Conservation (phyloP, 345 rosid genomes). For the Gynandropsis gynandra region DNA sequence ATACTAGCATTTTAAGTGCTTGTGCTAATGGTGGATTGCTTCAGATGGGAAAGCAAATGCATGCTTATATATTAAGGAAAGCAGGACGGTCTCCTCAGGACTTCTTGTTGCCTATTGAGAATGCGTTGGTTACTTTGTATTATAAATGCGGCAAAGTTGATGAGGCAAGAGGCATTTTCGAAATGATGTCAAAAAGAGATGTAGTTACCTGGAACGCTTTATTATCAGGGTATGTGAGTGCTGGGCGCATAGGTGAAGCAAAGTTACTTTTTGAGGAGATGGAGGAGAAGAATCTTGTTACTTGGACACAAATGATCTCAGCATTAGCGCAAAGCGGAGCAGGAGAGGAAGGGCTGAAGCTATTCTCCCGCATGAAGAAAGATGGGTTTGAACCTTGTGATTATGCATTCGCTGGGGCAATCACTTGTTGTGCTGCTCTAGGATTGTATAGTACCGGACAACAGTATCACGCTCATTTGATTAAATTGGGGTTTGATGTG, state of each 20-base stretch:
- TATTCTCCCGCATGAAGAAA: conserved; percentile 29
- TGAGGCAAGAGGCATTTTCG: conserved; percentile 29
- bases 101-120: conserved; percentile 27
- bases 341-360: conserved; percentile 32
- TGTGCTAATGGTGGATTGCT: conserved; percentile 30
- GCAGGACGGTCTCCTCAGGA: not conserved
- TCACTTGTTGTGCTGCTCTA: conserved; percentile 27
- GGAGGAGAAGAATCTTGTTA: conserved; percentile 27
- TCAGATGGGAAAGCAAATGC: conserved; percentile 26
- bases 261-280: conserved; percentile 30
- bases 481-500: conserved; percentile 29
- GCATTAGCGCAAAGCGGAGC: conserved; percentile 30
- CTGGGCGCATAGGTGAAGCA: conserved; percentile 30
- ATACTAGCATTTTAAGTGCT: conserved; percentile 30
- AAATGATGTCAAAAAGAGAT: conserved; percentile 26
- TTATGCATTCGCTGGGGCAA: conserved; percentile 27
- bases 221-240: conserved; percentile 32
- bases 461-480: conserved; percentile 29
- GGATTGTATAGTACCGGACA: conserved; percentile 29
- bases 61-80: conserved; percentile 27
- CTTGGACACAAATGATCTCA: conserved; percentile 32
- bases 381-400: conserved; percentile 35
- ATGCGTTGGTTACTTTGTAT: conserved; percentile 25
- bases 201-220: conserved; percentile 35
- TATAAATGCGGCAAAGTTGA: conserved; percentile 29